Conservation (phyloP, 805 yeast genomes). For the Grigorovia yakushimaensis region DNA sequence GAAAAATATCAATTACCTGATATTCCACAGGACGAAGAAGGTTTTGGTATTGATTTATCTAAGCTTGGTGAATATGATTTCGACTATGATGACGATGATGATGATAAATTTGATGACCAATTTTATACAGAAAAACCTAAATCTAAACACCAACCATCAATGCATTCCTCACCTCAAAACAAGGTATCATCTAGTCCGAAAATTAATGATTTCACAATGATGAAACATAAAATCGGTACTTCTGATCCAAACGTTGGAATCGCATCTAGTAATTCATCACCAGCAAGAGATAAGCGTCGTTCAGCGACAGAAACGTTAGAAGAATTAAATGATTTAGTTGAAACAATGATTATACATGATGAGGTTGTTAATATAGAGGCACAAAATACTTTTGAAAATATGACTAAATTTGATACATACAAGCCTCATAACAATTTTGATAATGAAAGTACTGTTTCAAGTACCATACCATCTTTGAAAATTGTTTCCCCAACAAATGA, state of each 20-base stretch:
- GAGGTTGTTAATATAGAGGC: constrained; percentile 2
- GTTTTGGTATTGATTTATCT: constrained; percentile 14
- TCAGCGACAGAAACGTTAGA: constrained; percentile 19
- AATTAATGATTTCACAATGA: background rate
- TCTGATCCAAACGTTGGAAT: background rate
- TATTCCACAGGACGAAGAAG: constrained; percentile 17
- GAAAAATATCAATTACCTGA: constrained; percentile 18
- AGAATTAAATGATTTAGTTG: constrained; percentile 30
- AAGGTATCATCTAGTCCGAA: background rate
- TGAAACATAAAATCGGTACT: background rate
- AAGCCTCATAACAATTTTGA: constrained; percentile 14
- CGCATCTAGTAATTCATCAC: background rate
- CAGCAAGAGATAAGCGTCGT: constrained; percentile 1
- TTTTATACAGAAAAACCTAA: background rate
- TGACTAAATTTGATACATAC: constrained; percentile 24
- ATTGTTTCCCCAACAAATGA: constrained; percentile 4
- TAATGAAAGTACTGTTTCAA: constrained; percentile 8
- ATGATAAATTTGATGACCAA: constrained; percentile 2
- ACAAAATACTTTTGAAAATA: constrained; percentile 18
- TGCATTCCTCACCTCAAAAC: too few relatives aligned
- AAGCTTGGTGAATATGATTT: constrained; percentile 5
- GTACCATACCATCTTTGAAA: constrained; percentile 11
- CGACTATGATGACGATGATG: background rate
- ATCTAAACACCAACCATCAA: background rate
- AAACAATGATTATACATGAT: constrained; percentile 18